Conservation (phyloP, 179 eudicot species). For the Spergularia azorica region DNA sequence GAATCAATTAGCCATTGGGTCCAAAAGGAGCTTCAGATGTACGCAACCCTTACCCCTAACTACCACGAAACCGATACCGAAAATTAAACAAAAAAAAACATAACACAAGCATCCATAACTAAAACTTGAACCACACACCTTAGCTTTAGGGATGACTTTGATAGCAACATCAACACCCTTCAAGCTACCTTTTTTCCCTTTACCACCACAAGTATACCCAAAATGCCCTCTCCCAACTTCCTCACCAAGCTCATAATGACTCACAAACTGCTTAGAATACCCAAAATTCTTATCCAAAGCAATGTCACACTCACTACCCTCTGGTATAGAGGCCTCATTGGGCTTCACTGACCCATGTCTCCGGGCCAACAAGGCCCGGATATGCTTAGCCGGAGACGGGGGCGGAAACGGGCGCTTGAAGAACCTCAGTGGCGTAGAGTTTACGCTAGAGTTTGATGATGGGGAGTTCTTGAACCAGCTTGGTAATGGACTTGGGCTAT, state of each 20-base stretch:
- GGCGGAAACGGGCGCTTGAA: conserved; percentile 90
- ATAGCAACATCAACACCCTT: conserved; percentile 94
- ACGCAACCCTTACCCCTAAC: conserved; percentile 3
- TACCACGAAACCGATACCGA: not conserved
- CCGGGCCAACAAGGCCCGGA: conserved; percentile 81
- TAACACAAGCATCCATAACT: too few relatives aligned
- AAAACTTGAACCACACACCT: conserved; percentile 48
- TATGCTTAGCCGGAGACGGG: conserved; percentile 96
- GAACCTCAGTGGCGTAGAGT: conserved; percentile 76
- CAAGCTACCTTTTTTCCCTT: conserved; percentile 71
- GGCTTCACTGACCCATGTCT: conserved; percentile 92
- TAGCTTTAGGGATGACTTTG: conserved; percentile 91
- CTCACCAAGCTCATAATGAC: conserved; percentile 75
- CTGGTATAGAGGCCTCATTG: conserved; percentile 86
- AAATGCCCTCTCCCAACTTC: conserved; percentile 98
- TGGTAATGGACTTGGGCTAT: conserved; percentile 88
- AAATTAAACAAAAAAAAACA: not conserved
- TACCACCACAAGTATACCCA: conserved; percentile 89
- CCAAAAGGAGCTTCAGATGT: not conserved
- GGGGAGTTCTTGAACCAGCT: conserved; percentile 85
- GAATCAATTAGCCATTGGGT: too few relatives aligned
- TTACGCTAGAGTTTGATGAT: conserved; percentile 73
- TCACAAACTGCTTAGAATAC: conserved; percentile 65
- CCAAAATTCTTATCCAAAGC: conserved; percentile 91
- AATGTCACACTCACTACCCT: conserved; percentile 77